These are phyloP conservation scores for Phlebopus sp. DNA, from an alignment of 1,284 basidiomycete species.

Conservation along the genomic window DNA sequence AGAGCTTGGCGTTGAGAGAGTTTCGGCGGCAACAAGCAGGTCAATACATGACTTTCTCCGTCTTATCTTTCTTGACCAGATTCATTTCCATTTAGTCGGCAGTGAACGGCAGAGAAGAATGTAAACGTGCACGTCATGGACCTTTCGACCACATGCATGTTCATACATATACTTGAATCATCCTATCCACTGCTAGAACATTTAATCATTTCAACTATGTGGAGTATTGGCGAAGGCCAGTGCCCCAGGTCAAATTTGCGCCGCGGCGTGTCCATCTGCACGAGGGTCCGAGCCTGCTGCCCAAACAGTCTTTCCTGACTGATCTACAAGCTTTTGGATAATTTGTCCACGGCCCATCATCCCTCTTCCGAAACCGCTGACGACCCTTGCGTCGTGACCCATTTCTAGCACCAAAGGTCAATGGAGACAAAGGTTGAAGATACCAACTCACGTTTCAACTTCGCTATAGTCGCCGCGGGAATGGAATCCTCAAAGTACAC, in stretches of 20 bases:
- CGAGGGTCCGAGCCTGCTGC: slow-evolving; percentile 86
- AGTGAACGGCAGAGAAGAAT: slow-evolving; percentile 70
- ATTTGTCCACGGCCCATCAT: slow-evolving; percentile 93
- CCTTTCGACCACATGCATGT: neutral
- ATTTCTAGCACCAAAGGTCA: slow-evolving; percentile 48
- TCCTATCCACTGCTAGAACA: no score
- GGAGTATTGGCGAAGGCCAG: no score
- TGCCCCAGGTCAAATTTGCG: slow-evolving; percentile 63
- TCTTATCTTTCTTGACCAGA: slow-evolving; percentile 1
- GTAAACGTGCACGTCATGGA: slow-evolving; percentile 38
- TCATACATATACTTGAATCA: neutral
- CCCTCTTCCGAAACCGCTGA: slow-evolving; percentile 59
- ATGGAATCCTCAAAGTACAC: slow-evolving; percentile 90
- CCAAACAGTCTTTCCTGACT: slow-evolving; percentile 73
- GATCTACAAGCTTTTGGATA: slow-evolving; percentile 75
- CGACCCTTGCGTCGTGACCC: slow-evolving; percentile 79
- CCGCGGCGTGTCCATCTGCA: slow-evolving; percentile 83
- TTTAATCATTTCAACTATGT: no score
- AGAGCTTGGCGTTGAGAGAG: slow-evolving; percentile 77
- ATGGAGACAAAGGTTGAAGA: slow-evolving; percentile 2
- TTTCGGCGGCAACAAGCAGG: slow-evolving; percentile 74
- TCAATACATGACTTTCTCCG: slow-evolving; percentile 27
- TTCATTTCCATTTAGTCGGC: slow-evolving; percentile 44
- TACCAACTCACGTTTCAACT: slow-evolving; percentile 53
- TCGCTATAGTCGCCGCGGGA: slow-evolving; percentile 52